Evolutionary conservation across 345 rosid genomes (phyloP).

Genomic region (Dimocarpus longan): DNA sequence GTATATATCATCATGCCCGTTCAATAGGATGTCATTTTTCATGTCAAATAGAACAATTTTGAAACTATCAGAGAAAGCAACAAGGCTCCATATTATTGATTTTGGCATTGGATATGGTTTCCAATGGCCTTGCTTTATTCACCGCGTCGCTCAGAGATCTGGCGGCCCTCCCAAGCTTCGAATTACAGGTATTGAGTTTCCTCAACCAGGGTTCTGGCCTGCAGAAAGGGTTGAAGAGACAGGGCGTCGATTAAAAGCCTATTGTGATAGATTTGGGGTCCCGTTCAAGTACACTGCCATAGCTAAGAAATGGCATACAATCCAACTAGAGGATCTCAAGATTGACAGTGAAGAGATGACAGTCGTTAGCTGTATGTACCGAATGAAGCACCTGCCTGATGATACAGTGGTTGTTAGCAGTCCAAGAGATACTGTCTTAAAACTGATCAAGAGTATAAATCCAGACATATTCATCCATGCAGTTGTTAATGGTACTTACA

Average conservation of each 20-base stretch:
- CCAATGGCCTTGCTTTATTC: slow-evolving; percentile 88
- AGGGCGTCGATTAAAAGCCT: slow-evolving; percentile 54
- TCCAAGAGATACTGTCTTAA: slow-evolving; percentile 68
- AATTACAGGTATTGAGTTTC: slow-evolving; percentile 77
- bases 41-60: slow-evolving; percentile 53
- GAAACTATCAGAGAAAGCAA: slow-evolving; percentile 49
- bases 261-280: slow-evolving; percentile 62
- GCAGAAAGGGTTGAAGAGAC: slow-evolving; percentile 75
- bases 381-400: slow-evolving; percentile 67
- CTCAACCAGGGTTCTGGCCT: slow-evolving; percentile 85
- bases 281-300: slow-evolving; percentile 58
- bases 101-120: slow-evolving; percentile 84
- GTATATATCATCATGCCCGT: slow-evolving; percentile 61
- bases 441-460: slow-evolving; percentile 54
- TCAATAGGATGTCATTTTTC: slow-evolving; percentile 55
- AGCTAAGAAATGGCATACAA: slow-evolving; percentile 76
- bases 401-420: slow-evolving; percentile 60
- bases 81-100: slow-evolving; percentile 70
- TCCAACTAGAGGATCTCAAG: slow-evolving; percentile 62
- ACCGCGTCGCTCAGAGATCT: slow-evolving; percentile 45
- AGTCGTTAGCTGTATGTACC: slow-evolving; percentile 58
- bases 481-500: slow-evolving; percentile 60
- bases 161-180: slow-evolving; percentile 67
- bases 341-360: slow-evolving; percentile 57
- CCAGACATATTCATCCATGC: slow-evolving; percentile 72